Conservation (phyloP, 495 filamentous ascomycete species). For the Evansstolkia leycettana region DNA sequence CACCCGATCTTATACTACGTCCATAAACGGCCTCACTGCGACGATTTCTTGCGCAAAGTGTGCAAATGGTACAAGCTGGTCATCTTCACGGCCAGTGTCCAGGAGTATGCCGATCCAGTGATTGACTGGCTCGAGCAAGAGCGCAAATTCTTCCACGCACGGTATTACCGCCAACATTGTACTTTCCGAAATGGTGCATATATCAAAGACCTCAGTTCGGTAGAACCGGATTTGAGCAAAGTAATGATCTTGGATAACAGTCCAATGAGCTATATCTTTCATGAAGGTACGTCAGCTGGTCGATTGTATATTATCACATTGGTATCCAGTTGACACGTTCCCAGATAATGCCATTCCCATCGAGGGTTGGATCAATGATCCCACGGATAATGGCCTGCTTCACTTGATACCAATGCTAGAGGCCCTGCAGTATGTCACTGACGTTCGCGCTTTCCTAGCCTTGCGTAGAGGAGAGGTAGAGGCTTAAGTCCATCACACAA, state of each 20-base stretch:
- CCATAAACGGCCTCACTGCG: slow-evolving; percentile 92
- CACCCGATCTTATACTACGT: slow-evolving; percentile 98
- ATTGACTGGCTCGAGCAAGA: slow-evolving; percentile 98
- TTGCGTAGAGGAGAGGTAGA: slow-evolving; percentile 71
- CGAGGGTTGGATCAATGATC: slow-evolving; percentile 86
- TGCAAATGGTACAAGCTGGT: slow-evolving; percentile 99
- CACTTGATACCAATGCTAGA: slow-evolving; percentile 90
- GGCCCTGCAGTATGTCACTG: slow-evolving; percentile 88
- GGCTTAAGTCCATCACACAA: slow-evolving; percentile 11
- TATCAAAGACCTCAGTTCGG: slow-evolving; percentile 92
- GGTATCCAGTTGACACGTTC: slow-evolving; percentile 20
- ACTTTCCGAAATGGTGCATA: slow-evolving; percentile 90
- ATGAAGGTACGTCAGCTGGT: slow-evolving; percentile 56
- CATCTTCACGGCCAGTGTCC: slow-evolving; percentile 91
- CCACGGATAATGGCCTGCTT: slow-evolving; percentile 79
- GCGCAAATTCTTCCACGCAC: slow-evolving; percentile 81
- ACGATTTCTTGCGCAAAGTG: slow-evolving; percentile 89
- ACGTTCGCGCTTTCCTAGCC: slow-evolving; percentile 81
- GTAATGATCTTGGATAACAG: slow-evolving; percentile 99
- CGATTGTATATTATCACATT: slow-evolving; percentile 17
- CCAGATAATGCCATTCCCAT: slow-evolving; percentile 87
- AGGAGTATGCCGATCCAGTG: slow-evolving; percentile 97
- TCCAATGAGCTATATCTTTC: slow-evolving; percentile 96
- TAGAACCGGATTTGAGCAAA: slow-evolving; percentile 90
- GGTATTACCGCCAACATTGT: slow-evolving; percentile 95